These are phyloP conservation scores for Madurella mycetomatis DNA, from an alignment of 2,329 filamentous ascomycete species.

Conservation along the genomic window DNA sequence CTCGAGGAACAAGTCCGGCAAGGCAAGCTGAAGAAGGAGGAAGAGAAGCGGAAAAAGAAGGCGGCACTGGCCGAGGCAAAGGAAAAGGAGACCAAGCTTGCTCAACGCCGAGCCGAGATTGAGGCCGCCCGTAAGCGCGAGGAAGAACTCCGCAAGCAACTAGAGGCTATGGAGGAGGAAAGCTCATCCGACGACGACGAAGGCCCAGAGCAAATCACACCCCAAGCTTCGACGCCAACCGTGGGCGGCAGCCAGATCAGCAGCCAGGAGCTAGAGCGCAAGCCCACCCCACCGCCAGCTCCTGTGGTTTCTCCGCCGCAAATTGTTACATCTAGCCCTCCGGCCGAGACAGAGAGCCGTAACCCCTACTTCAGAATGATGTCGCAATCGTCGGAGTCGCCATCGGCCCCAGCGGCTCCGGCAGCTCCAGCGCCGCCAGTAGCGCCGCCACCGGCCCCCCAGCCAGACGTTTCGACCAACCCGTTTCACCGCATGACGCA, in stretches of 20 bases:
- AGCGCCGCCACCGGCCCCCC: constrained; percentile 36
- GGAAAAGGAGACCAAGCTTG: constrained; percentile 80
- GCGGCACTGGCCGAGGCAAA: constrained; percentile 80
- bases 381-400: constrained; percentile 60
- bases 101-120: constrained; percentile 82
- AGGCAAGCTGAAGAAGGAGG: constrained; percentile 91
- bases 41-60: constrained; percentile 90
- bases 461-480: constrained; percentile 69
- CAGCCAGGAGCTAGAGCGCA: constrained; percentile 52
- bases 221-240: constrained; percentile 57
- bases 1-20: constrained; percentile 91
- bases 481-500: constrained; percentile 87
- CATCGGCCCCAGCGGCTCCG: constrained; percentile 36
- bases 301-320: constrained; percentile 46
- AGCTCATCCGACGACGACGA: constrained; percentile 80
- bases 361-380: constrained; percentile 95
- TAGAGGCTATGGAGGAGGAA: constrained; percentile 69
- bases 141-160: constrained; percentile 79
- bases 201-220: constrained; percentile 64
- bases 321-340: constrained; percentile 47
- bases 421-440: constrained; percentile 42
- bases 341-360: constrained; percentile 71
- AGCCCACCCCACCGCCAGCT: constrained; percentile 44
- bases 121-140: constrained; percentile 88
- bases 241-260: constrained; percentile 47